Evolutionary conservation across 495 filamentous ascomycete genomes (phyloP), one percentile per base, ranked within the genome.

Genomic region (Penicillium samsonianum): DNA sequence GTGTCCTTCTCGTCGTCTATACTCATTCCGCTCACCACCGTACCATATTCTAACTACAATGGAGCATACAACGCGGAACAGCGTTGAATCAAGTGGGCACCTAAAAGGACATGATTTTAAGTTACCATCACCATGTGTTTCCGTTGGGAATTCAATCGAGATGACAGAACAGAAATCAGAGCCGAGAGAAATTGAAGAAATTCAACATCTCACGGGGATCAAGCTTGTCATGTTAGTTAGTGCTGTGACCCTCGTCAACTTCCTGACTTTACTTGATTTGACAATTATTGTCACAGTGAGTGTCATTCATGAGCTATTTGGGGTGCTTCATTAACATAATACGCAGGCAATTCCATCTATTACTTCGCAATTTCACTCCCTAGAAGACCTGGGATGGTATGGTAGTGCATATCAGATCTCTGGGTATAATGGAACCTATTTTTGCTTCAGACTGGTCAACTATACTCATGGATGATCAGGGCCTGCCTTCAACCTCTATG

Each of bases 221-320:
- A 73, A 73, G 53, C 52, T 76, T 2, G 26, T 59, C 4, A 19
- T 58, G 20, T 47, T 71, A 22, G 48, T 74, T 14, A 62, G 40
- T 1, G 51, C 53, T 3, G 38, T 62, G 12, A 62, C 59, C 0
- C n/a, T 78, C 6, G 73, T 69, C n/a, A 64, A 59, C 41, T 81
- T 82, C 59, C 59, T 82, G 25, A 68, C 81, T 59, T 60, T 83
- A 50, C 64, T 84, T 4, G 81, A 83, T 59, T 66, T 61, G n/a
- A 72, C 80, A 2, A 82, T 84, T 57, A 61, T 84, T 57, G 57
- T 69, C 12, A 80, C 80, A 0, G 80, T 80, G 49, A 62, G 66
- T 61, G 9, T 33, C 38, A 6, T 17, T 11, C 22, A 6, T 12
- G 14, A 28, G 19, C 5, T 26, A 16, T 26, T 55, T 38, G n/a